Evolutionary conservation across 257 asterid species (phyloP).

Genomic region (Ophiorrhiza pumila): DNA sequence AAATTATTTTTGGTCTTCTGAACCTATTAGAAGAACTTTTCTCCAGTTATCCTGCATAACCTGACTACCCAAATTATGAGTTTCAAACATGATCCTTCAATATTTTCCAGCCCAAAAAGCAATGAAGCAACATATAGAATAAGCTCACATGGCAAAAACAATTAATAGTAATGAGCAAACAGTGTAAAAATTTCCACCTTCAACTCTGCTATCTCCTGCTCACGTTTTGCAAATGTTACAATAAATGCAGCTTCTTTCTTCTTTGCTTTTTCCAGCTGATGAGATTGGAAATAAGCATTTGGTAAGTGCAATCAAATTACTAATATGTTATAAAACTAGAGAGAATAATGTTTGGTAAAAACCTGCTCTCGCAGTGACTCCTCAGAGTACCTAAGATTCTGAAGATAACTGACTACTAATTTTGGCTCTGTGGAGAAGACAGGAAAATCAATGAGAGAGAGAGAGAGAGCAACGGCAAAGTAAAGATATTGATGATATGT

Average conservation of each 20-base stretch:
- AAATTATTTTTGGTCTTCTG: background rate
- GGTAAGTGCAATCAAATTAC: background rate
- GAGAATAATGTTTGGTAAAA: slow-evolving; percentile 16
- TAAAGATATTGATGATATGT: background rate
- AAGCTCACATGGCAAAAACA: background rate
- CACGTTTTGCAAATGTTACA: slow-evolving; percentile 94
- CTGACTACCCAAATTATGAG: background rate
- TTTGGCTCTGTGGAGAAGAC: slow-evolving; percentile 50
- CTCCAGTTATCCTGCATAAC: background rate
- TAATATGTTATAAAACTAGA: background rate
- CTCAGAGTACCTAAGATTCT: slow-evolving; percentile 78
- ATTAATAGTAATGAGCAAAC: background rate
- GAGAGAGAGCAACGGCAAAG: background rate
- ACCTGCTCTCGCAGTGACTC: slow-evolving; percentile 95
- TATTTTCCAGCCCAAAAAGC: background rate
- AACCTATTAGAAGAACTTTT: background rate
- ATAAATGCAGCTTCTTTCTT: slow-evolving; percentile 96
- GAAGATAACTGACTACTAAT: slow-evolving; percentile 60
- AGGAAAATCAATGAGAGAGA: background rate
- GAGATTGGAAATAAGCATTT: slow-evolving; percentile 16
- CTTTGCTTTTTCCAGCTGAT: slow-evolving; percentile 89
- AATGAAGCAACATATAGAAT: background rate
- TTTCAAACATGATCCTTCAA: background rate
- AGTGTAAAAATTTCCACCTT: slow-evolving; percentile 49
- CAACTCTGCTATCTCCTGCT: slow-evolving; percentile 98